These are phyloP conservation scores for Aspergillus fumigatiaffinis DNA, from an alignment of 2,329 filamentous ascomycete genomes.

Conservation along the genomic window DNA sequence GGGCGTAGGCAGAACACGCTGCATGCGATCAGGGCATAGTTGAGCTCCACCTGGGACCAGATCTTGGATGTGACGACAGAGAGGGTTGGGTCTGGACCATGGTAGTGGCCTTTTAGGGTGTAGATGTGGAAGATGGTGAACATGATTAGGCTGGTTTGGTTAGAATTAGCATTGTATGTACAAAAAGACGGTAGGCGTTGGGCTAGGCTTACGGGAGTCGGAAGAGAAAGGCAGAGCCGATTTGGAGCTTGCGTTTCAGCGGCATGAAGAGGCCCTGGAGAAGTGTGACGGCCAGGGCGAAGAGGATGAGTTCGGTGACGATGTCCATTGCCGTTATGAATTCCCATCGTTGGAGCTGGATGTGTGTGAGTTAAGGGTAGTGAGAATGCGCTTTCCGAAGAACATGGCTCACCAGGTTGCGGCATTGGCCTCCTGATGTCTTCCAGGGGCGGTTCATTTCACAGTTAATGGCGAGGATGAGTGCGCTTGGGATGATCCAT, in stretches of 20 bases:
- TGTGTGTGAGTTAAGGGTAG: neutral
- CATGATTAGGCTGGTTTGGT: constrained; percentile 30
- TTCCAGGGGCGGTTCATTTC: constrained; percentile 37
- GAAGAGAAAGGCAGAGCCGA: constrained; percentile 32
- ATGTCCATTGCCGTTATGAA: constrained; percentile 34
- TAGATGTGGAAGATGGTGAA: constrained; percentile 35
- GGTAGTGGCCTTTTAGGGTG: constrained; percentile 24
- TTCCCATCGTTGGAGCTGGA: constrained; percentile 30
- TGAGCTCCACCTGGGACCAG: constrained; percentile 35
- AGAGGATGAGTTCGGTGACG: constrained; percentile 32
- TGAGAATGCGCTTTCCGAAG: neutral
- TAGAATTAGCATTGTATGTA: neutral
- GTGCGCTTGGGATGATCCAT: constrained; percentile 38
- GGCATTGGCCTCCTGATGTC: constrained; percentile 20
- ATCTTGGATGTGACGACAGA: constrained; percentile 30
- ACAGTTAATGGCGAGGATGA: constrained; percentile 42
- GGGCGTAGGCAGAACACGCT: constrained; percentile 35
- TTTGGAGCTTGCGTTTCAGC: constrained; percentile 28
- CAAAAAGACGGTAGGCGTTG: neutral
- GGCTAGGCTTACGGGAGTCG: constrained; percentile 33
- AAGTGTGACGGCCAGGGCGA: constrained; percentile 26
- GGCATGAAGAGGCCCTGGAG: constrained; percentile 32
- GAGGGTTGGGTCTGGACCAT: constrained; percentile 33
- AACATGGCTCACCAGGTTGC: constrained; percentile 18
- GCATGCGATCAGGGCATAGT: constrained; percentile 35